Percentiles rank a stretch among this genome's conserved stretches.
phyloP scores from a whole-genome alignment of 768 basidiomycete species.

The Podaxis sp. region DNA sequence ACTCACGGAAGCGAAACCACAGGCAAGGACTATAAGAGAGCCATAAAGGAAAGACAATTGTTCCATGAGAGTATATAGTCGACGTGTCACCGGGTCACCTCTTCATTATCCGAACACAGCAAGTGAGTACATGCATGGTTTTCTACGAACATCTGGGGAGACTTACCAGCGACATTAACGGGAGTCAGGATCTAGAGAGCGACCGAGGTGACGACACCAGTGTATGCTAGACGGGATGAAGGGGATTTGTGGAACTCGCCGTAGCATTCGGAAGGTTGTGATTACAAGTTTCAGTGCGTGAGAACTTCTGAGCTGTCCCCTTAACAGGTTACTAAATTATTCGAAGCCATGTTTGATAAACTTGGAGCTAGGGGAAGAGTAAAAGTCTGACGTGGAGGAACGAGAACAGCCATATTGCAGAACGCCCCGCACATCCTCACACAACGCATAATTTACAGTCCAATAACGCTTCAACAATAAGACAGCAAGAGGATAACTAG shows the following conservation, averaged over 20 bases:
- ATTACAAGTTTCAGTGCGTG: slow-evolving; percentile 1
- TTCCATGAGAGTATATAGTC: slow-evolving; percentile 6
- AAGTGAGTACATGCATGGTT: neutral
- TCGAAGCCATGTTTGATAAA: neutral
- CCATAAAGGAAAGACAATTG: slow-evolving; percentile 33
- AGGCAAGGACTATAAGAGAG: slow-evolving; percentile 28
- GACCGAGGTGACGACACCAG: neutral
- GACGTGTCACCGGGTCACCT: slow-evolving; percentile 13
- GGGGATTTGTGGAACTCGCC: neutral
- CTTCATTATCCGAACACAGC: neutral
- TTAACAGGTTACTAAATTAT: neutral
- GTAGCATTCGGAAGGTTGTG: slow-evolving; percentile 1
- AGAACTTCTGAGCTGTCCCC: slow-evolving; percentile 1
- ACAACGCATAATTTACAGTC: neutral
- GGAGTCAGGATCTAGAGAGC: neutral
- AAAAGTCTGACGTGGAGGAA: neutral
- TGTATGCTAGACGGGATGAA: neutral
- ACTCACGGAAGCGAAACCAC: slow-evolving; percentile 38
- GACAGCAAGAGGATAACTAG: slow-evolving; percentile 12
- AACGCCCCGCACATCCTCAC: neutral
- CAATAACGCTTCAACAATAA: slow-evolving; percentile 2
- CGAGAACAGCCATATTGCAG: neutral
- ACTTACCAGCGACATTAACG: slow-evolving; percentile 6
- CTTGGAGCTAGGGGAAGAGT: neutral
- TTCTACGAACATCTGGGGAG: neutral